Percentiles rank a stretch among this genome's conserved stretches.
phyloP scores from a whole-genome alignment of 345 rosid genomes.

The Eucalyptus lansdowneana region DNA sequence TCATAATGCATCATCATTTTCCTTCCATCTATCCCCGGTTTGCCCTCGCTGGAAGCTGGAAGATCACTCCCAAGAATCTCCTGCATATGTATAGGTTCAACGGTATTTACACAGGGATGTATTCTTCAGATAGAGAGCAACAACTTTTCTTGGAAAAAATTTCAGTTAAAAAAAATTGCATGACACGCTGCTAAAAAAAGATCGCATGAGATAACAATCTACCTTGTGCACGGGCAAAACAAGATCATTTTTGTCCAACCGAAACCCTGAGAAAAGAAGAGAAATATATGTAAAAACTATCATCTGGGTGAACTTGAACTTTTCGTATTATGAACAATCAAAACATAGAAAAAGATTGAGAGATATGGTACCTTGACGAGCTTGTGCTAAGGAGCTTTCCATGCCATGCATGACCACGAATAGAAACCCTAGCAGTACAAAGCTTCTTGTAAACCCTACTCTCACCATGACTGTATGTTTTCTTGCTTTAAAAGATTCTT shows the following conservation, averaged over 20 bases:
- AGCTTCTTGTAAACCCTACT: conserved; percentile 6
- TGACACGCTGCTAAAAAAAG: neutral
- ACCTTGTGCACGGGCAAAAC: neutral
- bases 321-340: neutral
- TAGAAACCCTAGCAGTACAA: conserved; percentile 16
- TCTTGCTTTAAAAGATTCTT: neutral
- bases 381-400: neutral
- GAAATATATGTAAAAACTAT: neutral
- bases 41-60: neutral
- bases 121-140: neutral
- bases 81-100: neutral
- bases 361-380: conserved; percentile 17
- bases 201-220: neutral
- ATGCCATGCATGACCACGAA: conserved; percentile 1
- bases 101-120: neutral
- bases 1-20: conserved; percentile 8
- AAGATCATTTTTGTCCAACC: neutral
- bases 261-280: neutral
- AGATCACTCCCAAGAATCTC: conserved; percentile 4
- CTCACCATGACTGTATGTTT: conserved; percentile 3
- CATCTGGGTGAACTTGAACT: neutral
- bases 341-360: neutral
- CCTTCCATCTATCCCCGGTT: conserved; percentile 12
- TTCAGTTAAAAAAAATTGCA: neutral
- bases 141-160: neutral